Evolutionary conservation across 306 rosid genomes (phyloP), one percentile per base, ranked within the genome.

Genomic region (Alnus rubra): DNA sequence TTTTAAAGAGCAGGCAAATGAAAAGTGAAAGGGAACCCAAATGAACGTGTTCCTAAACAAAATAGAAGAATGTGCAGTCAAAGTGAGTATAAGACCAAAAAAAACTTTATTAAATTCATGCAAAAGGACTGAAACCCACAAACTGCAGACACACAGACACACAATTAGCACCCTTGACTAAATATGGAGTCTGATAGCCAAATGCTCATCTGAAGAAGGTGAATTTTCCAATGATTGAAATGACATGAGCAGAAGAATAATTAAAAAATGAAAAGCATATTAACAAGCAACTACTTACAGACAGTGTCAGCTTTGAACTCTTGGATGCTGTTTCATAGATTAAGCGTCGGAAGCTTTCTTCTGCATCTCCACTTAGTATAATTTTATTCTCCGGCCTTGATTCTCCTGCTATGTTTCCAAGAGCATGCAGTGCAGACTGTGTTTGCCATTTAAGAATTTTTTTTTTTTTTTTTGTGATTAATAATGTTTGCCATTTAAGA

Each of bases 371-470:
- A 78, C 80, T 80, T 58, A 90, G 89, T 74, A 89, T 31, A 74
- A 85, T 62, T 70, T 68, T 81, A 84, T 85, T 85, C 80, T 84
- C 92, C 9, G 91, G 60, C 58, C 96, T 88, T 71, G 87, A 72
- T 88, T 92, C 98, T 62, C 98, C 98, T 0, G 86, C 82, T 63
- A 95, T 92, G 80, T 91, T 92, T 60, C 87, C 97, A 58, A 95
- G 92, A 75, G 96, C 92, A 85, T 95, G 98, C 87, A 91, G 39
- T 81, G 98, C 98, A 75, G 98, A 95, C 98, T 93, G 80, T 73
- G 69, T 75, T 82, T 64, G 31, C 74, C 78, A 80, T 62, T 58
- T 63, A 74, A 76, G 50, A 74, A 63, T 58, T 33, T 33, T 33
- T 33, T 23, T 23, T 23, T 23, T 58, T 33, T 33, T 33, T 33